Base-by-base conservation (phyloP, 2,329 filamentous ascomycete genomes). In the Cladosporium austrohemisphaericum region DNA sequence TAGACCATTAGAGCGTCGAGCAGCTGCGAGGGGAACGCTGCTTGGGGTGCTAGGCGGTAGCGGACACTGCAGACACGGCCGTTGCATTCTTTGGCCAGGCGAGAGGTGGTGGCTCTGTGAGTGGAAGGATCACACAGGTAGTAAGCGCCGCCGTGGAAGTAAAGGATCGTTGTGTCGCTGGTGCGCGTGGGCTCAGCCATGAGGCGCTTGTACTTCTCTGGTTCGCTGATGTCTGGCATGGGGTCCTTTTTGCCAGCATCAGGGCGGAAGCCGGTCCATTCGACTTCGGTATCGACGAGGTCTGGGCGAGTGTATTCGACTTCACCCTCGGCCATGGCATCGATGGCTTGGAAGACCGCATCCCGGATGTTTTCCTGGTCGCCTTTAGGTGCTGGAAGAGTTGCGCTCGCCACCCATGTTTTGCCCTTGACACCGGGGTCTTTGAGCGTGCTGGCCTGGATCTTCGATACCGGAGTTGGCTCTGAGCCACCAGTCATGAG, bases 351-450 rank as follows among this genome's bases (percentile, higher is more conserved):
- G 54, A 81, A 70, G 20, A 90, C 61, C 1, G 76, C 73, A 35
- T 84, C 75, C n/a, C 78, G 70, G 11, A 83, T 63, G 5, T 53
- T 55, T 33, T 74, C 70, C 36, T 78, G 59, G 62, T 76, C 75
- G 0, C 79, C 72, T 7, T 41, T 53, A 0, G 84, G 85, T 2
- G 71, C 70, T 0, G 81, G 78, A 13, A 88, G 71, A 0, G 77
- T 79, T 33, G 86, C 83, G 48, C 81, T 85, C 59, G 83, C 84
- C 19, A 95, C 76, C 91, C 91, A 96, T 56, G 93, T 81, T 36
- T 79, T 80, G 3, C 89, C 89, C 63, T 88, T 90, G 62, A 94
- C 73, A 0, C 80, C 82, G 0, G 78, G 78, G 47, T 86, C 85
- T 50, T 74, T 79, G 36, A 79, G 69, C 1, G 80, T 78, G n/a